Evolutionary conservation across 352 stramenopile species (phyloP), one percentile per base, ranked within the genome.

Genomic region (Thraustotheca clavata): DNA sequence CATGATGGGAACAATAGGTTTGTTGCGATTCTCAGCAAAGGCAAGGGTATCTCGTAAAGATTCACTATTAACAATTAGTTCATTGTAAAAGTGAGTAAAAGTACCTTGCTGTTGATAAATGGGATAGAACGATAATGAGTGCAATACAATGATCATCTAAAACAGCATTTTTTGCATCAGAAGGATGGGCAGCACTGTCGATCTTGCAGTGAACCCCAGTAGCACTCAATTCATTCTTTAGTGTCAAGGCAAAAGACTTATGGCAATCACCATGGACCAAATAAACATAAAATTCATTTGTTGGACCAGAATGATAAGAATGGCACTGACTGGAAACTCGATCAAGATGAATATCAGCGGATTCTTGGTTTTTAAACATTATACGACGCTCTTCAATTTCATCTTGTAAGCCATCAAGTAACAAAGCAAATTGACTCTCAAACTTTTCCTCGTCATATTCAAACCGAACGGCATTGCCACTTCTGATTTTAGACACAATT

Each of bases 401-500:
- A 59, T 91, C 83, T 36, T 88, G 81, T 41, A 93, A 87, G 11
- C 83, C 83, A 43, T 93, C 83, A 11, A 93, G 47, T 31, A 93
- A 70, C 52, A 91, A 69, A 24, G 73, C 76, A 52, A 93, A 72
- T 32, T 65, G 57, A 20, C 24, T 31, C 7, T 65, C 35, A 33
- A 89, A 93, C 20, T 72, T 72, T 4, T 87, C 80, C 11, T 88
- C 73, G 9, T 88, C 75, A 63, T 84, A 83, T 34, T 68, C 67
- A 16, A 71, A 71, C 1, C 34, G 36, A 18, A 70, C 39, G 20
- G 40, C 47, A 52, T 67, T 69, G 41, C 2, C 62, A 33, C 4
- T 63, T 48, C 9, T 67, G 16, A 14, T 38, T 68, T 20, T 76
- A 52, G 39, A 67, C 36, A 20, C 65, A 5, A 87, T 63, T 0